Percentiles rank a stretch among this genome's conserved stretches.
Evolutionary conservation across 495 filamentous ascomycete genomes (phyloP).

Genomic region (Acidiella bohemica): DNA sequence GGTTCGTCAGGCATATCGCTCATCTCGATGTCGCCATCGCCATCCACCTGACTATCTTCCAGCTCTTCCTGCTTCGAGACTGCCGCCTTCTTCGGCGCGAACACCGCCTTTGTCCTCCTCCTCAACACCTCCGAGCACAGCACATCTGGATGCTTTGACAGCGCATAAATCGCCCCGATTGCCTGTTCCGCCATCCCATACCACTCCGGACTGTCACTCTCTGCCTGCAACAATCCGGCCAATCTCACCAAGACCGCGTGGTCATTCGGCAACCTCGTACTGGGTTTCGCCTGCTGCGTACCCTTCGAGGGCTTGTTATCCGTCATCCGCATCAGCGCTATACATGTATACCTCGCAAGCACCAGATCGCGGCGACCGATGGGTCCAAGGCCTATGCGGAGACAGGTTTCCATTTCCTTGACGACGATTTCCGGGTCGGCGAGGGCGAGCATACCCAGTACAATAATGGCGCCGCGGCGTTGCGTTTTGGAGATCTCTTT

Average conservation of each 20-base stretch:
- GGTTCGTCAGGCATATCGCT: slow-evolving; percentile 24
- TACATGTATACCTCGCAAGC: slow-evolving; percentile 86
- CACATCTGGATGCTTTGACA: slow-evolving; percentile 87
- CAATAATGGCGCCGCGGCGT: slow-evolving; percentile 83
- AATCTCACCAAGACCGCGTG: slow-evolving; percentile 73
- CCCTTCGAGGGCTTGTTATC: slow-evolving; percentile 42
- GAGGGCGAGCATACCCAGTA: slow-evolving; percentile 90
- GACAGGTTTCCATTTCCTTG: slow-evolving; percentile 83
- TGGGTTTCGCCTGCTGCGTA: slow-evolving; percentile 43
- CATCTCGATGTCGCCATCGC: slow-evolving; percentile 31
- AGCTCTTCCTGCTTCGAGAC: slow-evolving; percentile 27
- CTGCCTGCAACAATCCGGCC: slow-evolving; percentile 68
- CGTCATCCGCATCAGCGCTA: slow-evolving; percentile 77
- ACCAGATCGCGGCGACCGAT: slow-evolving; percentile 70
- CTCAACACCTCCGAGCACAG: slow-evolving; percentile 86
- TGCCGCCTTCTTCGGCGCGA: slow-evolving; percentile 27
- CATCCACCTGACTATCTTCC: slow-evolving; percentile 25
- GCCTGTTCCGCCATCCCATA: slow-evolving; percentile 93
- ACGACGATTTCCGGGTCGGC: slow-evolving; percentile 87
- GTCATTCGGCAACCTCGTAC: slow-evolving; percentile 76
- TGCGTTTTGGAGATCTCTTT: slow-evolving; percentile 89
- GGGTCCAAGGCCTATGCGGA: slow-evolving; percentile 74
- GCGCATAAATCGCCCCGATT: slow-evolving; percentile 85
- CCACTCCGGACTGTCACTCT: slow-evolving; percentile 88
- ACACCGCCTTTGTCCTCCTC: slow-evolving; percentile 74